These are phyloP conservation scores for Thalassiosira exigua DNA, from an alignment of 352 stramenopile genomes.

Conservation along the genomic window DNA sequence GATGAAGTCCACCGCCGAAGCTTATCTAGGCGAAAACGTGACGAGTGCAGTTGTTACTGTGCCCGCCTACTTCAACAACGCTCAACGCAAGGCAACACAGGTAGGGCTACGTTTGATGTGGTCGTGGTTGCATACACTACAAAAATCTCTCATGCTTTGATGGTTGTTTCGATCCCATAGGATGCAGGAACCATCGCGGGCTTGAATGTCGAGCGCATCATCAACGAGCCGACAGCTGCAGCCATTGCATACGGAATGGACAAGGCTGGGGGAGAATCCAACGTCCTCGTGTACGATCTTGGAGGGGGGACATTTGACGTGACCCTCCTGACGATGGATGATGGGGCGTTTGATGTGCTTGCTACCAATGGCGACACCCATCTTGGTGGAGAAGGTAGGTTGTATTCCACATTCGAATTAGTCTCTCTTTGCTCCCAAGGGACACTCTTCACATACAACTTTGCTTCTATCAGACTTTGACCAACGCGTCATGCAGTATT, in stretches of 20 bases:
- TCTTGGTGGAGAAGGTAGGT: constrained; percentile 89
- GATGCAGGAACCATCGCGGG: constrained; percentile 91
- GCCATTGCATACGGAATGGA: constrained; percentile 98
- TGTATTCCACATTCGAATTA: too few species aligned
- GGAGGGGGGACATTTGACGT: constrained; percentile 92
- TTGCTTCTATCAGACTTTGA: too few species aligned
- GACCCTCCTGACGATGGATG: constrained; percentile 95
- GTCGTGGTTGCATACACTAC: not conserved
- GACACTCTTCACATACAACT: too few species aligned
- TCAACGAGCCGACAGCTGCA: constrained; percentile 98
- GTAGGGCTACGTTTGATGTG: constrained; percentile 39
- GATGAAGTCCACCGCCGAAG: constrained; percentile 99
- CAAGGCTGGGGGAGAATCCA: constrained; percentile 90
- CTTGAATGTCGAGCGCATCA: constrained; percentile 93
- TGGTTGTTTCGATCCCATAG: too few species aligned
- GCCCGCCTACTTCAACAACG: constrained; percentile 99
- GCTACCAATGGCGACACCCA: constrained; percentile 97
- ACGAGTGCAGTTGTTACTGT: constrained; percentile 98
- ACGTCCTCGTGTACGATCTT: constrained; percentile 89
- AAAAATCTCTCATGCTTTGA: not conserved
- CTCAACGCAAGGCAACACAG: constrained; percentile 99
- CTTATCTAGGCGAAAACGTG: constrained; percentile 96
- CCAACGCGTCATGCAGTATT: constrained; percentile 97
- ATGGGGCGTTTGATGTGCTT: constrained; percentile 96
- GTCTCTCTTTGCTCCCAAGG: too few species aligned